These are phyloP conservation scores for Pseudonitzschia multiseries DNA, from an alignment of 108 stramenopile genomes.

Conservation along the genomic window DNA sequence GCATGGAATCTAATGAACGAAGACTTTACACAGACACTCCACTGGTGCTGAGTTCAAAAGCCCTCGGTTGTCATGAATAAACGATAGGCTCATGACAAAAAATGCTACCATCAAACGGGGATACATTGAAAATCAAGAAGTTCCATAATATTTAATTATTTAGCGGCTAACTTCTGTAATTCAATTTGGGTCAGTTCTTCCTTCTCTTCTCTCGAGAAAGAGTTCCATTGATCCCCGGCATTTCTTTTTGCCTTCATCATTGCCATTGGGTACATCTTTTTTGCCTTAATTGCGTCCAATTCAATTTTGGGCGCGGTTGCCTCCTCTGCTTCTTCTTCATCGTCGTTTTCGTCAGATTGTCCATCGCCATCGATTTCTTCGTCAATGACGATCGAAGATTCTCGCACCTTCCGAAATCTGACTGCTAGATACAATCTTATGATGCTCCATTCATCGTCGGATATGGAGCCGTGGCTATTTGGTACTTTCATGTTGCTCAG, in stretches of 20 bases:
- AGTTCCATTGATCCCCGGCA: conserved; percentile 49
- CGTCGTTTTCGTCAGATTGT: conserved; percentile 47
- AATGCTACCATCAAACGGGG: too few relatives aligned
- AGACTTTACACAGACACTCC: too few relatives aligned
- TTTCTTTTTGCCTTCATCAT: conserved; percentile 58
- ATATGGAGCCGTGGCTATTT: conserved; percentile 73
- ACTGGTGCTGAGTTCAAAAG: too few relatives aligned
- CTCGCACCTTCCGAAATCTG: conserved; percentile 87
- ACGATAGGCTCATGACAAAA: too few relatives aligned
- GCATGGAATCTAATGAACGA: too few relatives aligned
- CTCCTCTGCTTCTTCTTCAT: conserved; percentile 16
- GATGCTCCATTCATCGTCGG: conserved; percentile 85
- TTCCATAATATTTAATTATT: too few relatives aligned
- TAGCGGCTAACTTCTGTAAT: conserved; percentile 28
- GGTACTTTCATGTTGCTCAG: conserved; percentile 89
- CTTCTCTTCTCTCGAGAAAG: conserved; percentile 51
- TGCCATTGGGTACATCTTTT: conserved; percentile 52
- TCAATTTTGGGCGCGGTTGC: not conserved
- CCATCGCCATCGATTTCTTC: conserved; percentile 67
- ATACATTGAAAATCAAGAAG: too few relatives aligned
- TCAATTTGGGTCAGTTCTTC: conserved; percentile 39
- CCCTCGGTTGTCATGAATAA: too few relatives aligned
- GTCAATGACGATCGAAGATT: conserved; percentile 56
- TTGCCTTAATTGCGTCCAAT: conserved; percentile 42
- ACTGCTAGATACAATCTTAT: conserved; percentile 82